Percentiles rank a stretch among this genome's conserved stretches.
Evolutionary conservation across 2,329 filamentous ascomycete genomes (phyloP).

Genomic region (Colletotrichum musae): DNA sequence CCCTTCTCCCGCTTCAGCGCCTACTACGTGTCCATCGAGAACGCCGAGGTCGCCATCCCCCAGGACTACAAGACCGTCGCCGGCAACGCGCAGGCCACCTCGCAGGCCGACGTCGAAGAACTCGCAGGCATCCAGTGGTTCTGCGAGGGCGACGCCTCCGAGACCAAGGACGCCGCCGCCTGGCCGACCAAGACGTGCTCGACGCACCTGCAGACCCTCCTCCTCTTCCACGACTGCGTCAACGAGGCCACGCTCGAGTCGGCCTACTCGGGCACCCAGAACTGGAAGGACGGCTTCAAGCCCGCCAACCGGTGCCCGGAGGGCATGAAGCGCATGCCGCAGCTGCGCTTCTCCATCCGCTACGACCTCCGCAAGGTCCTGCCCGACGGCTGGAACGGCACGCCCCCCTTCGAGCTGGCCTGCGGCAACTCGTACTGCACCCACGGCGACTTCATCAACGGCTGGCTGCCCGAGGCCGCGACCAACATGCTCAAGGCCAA

Average conservation of each 20-base stretch:
- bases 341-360: conserved; percentile 62
- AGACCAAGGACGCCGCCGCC: conserved; percentile 44
- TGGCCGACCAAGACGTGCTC: conserved; percentile 50
- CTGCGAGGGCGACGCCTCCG: conserved; percentile 50
- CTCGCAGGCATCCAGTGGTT: conserved; percentile 44
- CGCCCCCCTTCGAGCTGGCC: conserved; percentile 59
- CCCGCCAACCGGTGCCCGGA: conserved; percentile 55
- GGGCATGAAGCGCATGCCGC: conserved; percentile 61
- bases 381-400: conserved; percentile 60
- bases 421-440: conserved; percentile 58
- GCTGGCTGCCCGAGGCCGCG: conserved; percentile 58
- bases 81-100: conserved; percentile 54
- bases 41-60: conserved; percentile 60
- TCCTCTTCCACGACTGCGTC: conserved; percentile 47
- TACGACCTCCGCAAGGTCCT: conserved; percentile 60
- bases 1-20: conserved; percentile 57
- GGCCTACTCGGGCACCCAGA: conserved; percentile 43
- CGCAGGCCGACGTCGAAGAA: conserved; percentile 39
- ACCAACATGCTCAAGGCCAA: conserved; percentile 57
- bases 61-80: conserved; percentile 59
- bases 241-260: conserved; percentile 44
- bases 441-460: conserved; percentile 65
- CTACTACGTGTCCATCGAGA: conserved; percentile 59
- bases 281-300: conserved; percentile 33
- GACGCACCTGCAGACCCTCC: conserved; percentile 46